These are phyloP conservation scores for Gynandropsis gynandra DNA, from an alignment of 345 rosid species.

Conservation along the genomic window DNA sequence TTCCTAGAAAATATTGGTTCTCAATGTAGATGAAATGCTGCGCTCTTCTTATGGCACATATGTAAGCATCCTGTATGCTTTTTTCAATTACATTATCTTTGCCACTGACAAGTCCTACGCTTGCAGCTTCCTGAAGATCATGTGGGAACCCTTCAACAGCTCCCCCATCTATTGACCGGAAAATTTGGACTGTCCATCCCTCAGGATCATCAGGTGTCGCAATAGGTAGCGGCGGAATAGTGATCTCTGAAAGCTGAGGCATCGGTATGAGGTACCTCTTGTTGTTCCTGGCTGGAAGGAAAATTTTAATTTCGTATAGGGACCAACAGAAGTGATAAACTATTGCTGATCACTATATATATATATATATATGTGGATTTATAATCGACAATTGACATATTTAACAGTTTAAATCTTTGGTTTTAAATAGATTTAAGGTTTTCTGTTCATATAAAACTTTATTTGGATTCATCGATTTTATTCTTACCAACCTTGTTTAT, in stretches of 20 bases:
- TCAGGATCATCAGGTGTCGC: constrained; percentile 23
- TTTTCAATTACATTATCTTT: constrained; percentile 52
- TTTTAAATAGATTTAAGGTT: no score
- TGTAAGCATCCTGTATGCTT: constrained; percentile 83
- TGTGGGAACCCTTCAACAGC: constrained; percentile 40
- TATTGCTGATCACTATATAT: no score
- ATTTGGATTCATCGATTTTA: not conserved
- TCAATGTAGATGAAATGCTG: constrained; percentile 77
- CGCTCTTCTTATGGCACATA: constrained; percentile 70
- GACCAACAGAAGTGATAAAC: not conserved
- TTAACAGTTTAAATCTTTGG: no score
- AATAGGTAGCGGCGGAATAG: constrained; percentile 27
- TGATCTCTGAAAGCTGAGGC: constrained; percentile 17
- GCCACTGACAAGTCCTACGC: constrained; percentile 44
- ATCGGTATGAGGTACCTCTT: constrained; percentile 32
- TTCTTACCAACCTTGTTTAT: constrained; percentile 36
- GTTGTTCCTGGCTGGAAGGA: constrained; percentile 13
- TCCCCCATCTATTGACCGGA: constrained; percentile 59
- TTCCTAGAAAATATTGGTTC: constrained; percentile 76
- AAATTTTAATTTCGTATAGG: not conserved
- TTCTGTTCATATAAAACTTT: no score
- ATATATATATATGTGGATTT: no score
- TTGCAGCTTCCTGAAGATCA: constrained; percentile 31
- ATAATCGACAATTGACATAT: no score
- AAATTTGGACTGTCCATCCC: constrained; percentile 59